Evolutionary conservation across 2,329 filamentous ascomycete species (phyloP).

Genomic region (Pyricularia pennisetigena): DNA sequence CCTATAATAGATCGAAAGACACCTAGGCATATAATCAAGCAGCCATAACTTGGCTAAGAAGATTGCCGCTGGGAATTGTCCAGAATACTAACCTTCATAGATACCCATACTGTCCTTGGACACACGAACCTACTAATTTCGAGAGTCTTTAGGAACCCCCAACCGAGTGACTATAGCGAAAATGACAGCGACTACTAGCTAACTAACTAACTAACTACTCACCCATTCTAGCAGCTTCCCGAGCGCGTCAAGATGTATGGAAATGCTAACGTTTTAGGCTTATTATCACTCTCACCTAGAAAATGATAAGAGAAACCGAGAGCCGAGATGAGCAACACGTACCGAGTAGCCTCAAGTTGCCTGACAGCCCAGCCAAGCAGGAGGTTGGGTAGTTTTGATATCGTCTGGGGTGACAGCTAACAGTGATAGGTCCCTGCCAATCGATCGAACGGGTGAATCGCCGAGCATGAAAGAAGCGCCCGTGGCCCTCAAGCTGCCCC

Average conservation of each 20-base stretch:
- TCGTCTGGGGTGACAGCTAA: background rate
- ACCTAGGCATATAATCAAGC: background rate
- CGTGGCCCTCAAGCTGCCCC: background rate
- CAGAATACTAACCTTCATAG: background rate
- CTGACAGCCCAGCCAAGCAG: background rate
- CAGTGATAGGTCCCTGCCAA: background rate
- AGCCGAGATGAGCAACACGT: background rate
- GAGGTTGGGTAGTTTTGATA: background rate
- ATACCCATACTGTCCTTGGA: background rate
- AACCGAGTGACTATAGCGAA: background rate
- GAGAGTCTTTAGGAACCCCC: background rate
- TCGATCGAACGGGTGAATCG: background rate
- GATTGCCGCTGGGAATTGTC: background rate
- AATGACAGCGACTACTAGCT: background rate
- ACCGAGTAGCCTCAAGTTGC: background rate
- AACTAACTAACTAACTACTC: background rate
- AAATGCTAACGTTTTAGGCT: background rate
- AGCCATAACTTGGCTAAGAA: background rate
- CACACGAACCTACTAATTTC: background rate
- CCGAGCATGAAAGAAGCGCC: background rate
- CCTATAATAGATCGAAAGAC: background rate
- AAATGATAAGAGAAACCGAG: background rate
- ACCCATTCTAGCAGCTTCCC: background rate
- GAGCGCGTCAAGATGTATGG: background rate
- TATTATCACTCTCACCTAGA: background rate